Conservation (phyloP, 768 basidiomycete species). For the Pulveroboletus sp. region DNA sequence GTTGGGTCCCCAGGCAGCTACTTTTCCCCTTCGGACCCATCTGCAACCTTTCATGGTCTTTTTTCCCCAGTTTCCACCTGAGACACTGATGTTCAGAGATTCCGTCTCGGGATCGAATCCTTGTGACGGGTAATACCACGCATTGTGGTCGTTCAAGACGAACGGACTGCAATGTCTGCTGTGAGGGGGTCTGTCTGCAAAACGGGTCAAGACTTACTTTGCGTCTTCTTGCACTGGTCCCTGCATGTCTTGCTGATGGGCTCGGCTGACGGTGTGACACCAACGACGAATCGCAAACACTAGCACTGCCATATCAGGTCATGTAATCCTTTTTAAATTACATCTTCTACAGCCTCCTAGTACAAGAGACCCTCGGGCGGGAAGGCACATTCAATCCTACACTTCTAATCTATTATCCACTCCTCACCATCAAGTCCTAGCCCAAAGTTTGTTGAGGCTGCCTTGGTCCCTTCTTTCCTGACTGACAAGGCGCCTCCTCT, state of each 20-base stretch:
- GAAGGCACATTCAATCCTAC: background rate
- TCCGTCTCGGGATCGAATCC: constrained; percentile 66
- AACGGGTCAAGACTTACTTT: constrained; percentile 20
- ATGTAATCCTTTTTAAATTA: too few relatives aligned
- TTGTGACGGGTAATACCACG: constrained; percentile 84
- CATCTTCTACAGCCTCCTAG: too few relatives aligned
- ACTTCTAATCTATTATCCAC: background rate
- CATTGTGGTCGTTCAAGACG: constrained; percentile 67
- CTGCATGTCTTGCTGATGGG: constrained; percentile 20
- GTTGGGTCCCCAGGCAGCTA: constrained; percentile 79
- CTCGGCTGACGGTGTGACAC: background rate
- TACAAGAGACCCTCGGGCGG: too few relatives aligned
- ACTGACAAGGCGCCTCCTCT: constrained; percentile 42
- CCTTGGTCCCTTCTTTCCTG: background rate
- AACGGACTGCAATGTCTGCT: constrained; percentile 30
- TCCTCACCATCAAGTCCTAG: background rate
- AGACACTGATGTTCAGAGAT: constrained; percentile 46
- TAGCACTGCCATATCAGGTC: constrained; percentile 22
- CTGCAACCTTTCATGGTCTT: constrained; percentile 73
- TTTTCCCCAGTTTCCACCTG: constrained; percentile 80
- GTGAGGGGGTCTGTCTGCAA: constrained; percentile 6
- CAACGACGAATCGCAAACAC: constrained; percentile 4
- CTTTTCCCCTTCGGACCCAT: constrained; percentile 82
- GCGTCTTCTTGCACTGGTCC: constrained; percentile 31
- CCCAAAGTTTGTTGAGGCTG: background rate